Conservation (phyloP, 257 asterid genomes). For the Datura wrightii region DNA sequence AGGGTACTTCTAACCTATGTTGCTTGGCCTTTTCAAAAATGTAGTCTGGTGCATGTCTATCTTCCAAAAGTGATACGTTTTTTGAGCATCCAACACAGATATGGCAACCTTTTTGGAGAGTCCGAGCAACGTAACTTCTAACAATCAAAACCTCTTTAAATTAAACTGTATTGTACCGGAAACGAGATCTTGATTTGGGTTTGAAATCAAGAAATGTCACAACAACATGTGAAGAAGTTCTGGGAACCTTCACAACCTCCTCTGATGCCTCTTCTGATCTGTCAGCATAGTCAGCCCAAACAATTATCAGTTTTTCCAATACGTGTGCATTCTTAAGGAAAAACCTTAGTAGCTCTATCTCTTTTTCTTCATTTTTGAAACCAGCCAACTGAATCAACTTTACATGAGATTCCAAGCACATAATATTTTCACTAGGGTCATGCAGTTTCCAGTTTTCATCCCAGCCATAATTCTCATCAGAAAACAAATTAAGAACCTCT, state of each 20-base stretch:
- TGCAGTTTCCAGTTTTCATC: not conserved
- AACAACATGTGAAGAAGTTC: not conserved
- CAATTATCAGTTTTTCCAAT: not conserved
- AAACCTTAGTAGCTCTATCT: conserved; percentile 29
- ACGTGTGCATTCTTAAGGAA: conserved; percentile 1
- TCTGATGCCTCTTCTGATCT: not conserved
- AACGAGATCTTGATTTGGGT: not conserved
- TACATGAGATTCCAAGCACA: conserved; percentile 23
- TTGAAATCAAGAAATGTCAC: not conserved
- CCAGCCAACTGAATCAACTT: not conserved
- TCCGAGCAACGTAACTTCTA: not conserved
- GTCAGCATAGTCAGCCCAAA: not conserved
- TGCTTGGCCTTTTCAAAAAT: not conserved
- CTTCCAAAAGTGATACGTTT: not conserved
- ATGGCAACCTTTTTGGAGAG: not conserved
- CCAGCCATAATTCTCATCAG: conserved; percentile 10
- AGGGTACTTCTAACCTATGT: not conserved
- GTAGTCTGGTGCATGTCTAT: no score
- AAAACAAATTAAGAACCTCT: conserved; percentile 6
- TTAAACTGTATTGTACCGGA: not conserved
- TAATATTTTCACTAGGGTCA: not conserved
- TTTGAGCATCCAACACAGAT: not conserved
- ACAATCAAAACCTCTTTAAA: not conserved
- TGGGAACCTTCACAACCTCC: not conserved
- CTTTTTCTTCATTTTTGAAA: conserved; percentile 4